These are phyloP conservation scores for Alternaria triticina DNA, from an alignment of 2,329 filamentous ascomycete genomes.

Conservation along the genomic window DNA sequence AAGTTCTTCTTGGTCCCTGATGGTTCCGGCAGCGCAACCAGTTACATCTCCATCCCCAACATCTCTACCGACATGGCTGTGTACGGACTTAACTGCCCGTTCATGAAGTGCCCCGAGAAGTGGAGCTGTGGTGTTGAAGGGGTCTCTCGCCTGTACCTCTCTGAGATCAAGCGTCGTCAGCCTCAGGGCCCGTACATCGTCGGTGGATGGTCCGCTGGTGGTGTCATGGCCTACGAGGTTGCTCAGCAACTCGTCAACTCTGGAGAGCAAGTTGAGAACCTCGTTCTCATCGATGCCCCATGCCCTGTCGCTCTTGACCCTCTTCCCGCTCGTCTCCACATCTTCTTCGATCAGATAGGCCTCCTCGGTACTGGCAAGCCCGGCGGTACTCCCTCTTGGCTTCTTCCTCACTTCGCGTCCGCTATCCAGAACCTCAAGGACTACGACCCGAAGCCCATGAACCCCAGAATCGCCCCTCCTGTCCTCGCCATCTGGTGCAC, in stretches of 20 bases:
- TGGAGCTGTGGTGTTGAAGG: conserved; percentile 71
- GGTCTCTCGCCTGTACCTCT: conserved; percentile 68
- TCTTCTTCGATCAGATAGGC: conserved; percentile 75
- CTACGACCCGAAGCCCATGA: conserved; percentile 70
- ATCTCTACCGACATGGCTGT: conserved; percentile 59
- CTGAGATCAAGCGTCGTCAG: conserved; percentile 74
- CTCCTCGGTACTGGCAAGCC: conserved; percentile 69
- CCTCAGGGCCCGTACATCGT: conserved; percentile 65
- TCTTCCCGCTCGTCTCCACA: conserved; percentile 64
- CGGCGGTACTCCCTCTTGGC: conserved; percentile 71
- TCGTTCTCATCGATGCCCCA: conserved; percentile 61
- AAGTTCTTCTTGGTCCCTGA: conserved; percentile 61
- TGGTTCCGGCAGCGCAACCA: conserved; percentile 68
- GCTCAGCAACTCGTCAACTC: conserved; percentile 56
- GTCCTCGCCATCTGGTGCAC: conserved; percentile 74
- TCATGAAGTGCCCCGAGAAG: conserved; percentile 71
- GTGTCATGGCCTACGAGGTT: conserved; percentile 62
- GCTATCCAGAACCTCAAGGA: conserved; percentile 71
- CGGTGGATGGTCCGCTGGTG: conserved; percentile 63
- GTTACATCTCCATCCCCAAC: conserved; percentile 67
- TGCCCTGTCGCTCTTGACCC: conserved; percentile 60
- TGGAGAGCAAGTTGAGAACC: conserved; percentile 58
- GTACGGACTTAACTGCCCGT: conserved; percentile 70
- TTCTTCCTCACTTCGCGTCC: conserved; percentile 74
- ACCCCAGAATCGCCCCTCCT: conserved; percentile 64